Evolutionary conservation across 768 basidiomycete species (phyloP), one percentile per base, ranked within the genome.

Genomic region (Vararia minispora): DNA sequence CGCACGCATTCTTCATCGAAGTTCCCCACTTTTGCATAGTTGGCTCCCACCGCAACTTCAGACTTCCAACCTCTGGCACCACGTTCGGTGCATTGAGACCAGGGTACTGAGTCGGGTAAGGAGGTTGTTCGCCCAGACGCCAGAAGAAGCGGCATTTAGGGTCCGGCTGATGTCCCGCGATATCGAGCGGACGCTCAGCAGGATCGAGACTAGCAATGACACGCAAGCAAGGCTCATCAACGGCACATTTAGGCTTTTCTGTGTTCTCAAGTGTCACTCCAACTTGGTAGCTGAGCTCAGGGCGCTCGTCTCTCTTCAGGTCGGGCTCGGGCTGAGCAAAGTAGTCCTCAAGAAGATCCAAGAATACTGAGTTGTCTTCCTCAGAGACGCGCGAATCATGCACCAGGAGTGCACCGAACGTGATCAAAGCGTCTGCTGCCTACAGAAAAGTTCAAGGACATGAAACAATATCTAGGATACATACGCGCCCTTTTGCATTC

Each of bases 211-310:
- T 63, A 35, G 73, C 72, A 47, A 97, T 97, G 42, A 97, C 68
- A 28, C 66, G 65, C 28, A 87, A 68, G 54, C 92, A 98, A 9
- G 84, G 76, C 33, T 84, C 79, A 52, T 90, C 73, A 8, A 75
- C 78, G 4, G 86, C 83, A 56, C 86, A 89, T 55, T 76, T 85
- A 26, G 83, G 82, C 51, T 87, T 89, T 62, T 95, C 92, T 2
- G 90, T 97, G 57, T 92, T 90, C 61, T 92, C 89, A n/a, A 94
- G 74, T 4, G 91, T 95, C 4, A 90, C 89, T 2, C 92, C 91
- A 28, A 89, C 79, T 60, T 97, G 92, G 58, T 89, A 97, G 39
- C 83, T 77, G 9, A 87, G 63, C 48, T 95, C 87, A 0, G 88
- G 87, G 13, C 78, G 74, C 54, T 87, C 79, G 45, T 97, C 92